These are phyloP conservation scores for Papiliotrema nemorosa DNA, from an alignment of 1,284 basidiomycete species.

Conservation along the genomic window DNA sequence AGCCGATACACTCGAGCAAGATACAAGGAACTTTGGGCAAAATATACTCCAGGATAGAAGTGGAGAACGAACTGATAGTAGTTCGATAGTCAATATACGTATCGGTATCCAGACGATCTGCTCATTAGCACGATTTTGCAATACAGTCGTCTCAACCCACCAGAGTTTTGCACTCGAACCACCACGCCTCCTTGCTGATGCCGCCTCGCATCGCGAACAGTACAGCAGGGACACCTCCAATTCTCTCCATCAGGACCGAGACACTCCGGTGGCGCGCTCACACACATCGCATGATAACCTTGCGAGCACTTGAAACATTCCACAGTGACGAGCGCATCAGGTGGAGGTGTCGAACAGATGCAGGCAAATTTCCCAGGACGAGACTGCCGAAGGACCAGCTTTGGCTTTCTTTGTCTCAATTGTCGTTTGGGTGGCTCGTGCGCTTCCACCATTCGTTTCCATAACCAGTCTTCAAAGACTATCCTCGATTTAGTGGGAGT, in stretches of 20 bases:
- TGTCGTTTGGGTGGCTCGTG: conserved; percentile 9
- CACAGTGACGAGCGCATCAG: conserved; percentile 24
- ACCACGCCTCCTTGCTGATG: conserved; percentile 29
- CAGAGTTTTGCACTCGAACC: conserved; percentile 33
- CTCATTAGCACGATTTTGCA: not conserved
- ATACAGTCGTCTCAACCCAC: conserved; percentile 16
- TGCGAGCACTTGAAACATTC: conserved; percentile 40
- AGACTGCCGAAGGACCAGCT: conserved; percentile 24
- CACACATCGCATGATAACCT: conserved; percentile 40
- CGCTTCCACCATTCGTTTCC: conserved; percentile 27
- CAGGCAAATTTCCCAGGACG: conserved; percentile 28
- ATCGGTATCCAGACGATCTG: conserved; percentile 35
- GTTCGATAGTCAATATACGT: conserved; percentile 39
- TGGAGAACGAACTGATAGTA: conserved; percentile 31
- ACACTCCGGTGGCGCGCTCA: conserved; percentile 25
- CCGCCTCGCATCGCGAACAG: conserved; percentile 36
- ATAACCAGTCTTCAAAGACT: conserved; percentile 34
- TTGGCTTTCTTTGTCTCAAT: conserved; percentile 28
- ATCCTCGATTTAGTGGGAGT: conserved; percentile 16
- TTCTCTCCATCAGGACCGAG: conserved; percentile 9
- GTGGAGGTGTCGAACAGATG: conserved; percentile 28
- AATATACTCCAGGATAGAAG: conserved; percentile 15
- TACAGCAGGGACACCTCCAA: conserved; percentile 46
- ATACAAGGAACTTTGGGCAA: conserved; percentile 9
- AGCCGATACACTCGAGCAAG: conserved; percentile 19